These are phyloP conservation scores for Pestalotiopsis sp. DNA, from an alignment of 2,329 filamentous ascomycete genomes.

Conservation along the genomic window DNA sequence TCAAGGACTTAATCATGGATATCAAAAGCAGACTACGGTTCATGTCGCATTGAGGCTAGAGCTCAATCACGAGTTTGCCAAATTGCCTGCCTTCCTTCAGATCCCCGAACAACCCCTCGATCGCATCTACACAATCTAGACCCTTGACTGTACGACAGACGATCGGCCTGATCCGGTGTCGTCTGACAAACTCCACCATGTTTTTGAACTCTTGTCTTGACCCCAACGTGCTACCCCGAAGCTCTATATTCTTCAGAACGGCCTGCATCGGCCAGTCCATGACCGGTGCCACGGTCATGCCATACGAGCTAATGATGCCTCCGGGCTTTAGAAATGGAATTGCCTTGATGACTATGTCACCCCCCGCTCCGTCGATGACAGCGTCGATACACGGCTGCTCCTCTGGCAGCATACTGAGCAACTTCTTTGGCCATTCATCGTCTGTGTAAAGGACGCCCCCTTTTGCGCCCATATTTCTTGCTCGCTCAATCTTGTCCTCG, in stretches of 20 bases:
- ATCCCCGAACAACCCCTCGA: conserved; percentile 82
- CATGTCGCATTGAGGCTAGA: conserved; percentile 35
- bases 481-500: conserved; percentile 73
- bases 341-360: conserved; percentile 74
- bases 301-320: conserved; percentile 81
- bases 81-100: conserved; percentile 87
- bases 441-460: conserved; percentile 85
- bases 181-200: conserved; percentile 81
- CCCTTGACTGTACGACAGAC: conserved; percentile 75
- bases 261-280: conserved; percentile 87
- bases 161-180: conserved; percentile 74
- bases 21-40: too few species aligned
- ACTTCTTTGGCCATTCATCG: conserved; percentile 77
- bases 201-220: conserved; percentile 86
- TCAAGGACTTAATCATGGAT: too few species aligned
- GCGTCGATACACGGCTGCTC: conserved; percentile 74
- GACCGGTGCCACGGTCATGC: conserved; percentile 85
- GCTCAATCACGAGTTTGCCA: conserved; percentile 85
- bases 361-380: conserved; percentile 91
- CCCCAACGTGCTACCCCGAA: conserved; percentile 88
- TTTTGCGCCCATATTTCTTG: conserved; percentile 70
- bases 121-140: conserved; percentile 73
- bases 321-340: conserved; percentile 74
- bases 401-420: conserved; percentile 62
- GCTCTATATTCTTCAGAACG: conserved; percentile 83